phyloP scores from a whole-genome alignment of 2,329 filamentous ascomycete genomes.

The Colletotrichum lentis region DNA sequence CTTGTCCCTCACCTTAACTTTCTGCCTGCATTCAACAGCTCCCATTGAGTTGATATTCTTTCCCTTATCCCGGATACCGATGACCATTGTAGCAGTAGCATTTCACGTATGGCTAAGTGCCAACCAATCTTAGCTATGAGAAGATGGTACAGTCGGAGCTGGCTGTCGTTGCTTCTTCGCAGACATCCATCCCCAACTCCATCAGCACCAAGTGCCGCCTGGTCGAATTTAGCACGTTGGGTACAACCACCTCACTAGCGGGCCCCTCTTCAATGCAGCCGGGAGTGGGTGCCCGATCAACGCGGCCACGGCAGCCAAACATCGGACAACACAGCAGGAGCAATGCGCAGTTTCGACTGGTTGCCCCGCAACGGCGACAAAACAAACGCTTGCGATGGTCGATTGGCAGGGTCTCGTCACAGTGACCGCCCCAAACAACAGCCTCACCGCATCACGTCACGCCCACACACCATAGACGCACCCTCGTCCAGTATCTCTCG shows the following conservation, averaged over 20 bases:
- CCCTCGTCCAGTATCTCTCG: neutral
- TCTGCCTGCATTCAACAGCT: too few species aligned
- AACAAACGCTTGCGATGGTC: constrained; percentile 21
- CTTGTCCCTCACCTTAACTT: too few species aligned
- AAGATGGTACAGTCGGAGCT: neutral
- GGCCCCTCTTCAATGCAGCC: constrained; percentile 16
- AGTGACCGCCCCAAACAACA: constrained; percentile 19
- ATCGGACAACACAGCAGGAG: constrained; percentile 7
- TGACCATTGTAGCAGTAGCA: too few species aligned
- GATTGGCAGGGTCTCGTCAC: constrained; percentile 23
- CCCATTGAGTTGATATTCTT: too few species aligned
- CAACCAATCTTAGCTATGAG: neutral
- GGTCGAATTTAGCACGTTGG: constrained; percentile 10
- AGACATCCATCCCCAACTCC: neutral
- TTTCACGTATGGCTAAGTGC: too few species aligned
- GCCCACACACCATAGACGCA: neutral
- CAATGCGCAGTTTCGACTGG: neutral
- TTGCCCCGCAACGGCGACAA: constrained; percentile 35
- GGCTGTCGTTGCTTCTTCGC: constrained; percentile 1
- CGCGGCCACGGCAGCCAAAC: constrained; percentile 28
- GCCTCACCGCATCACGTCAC: constrained; percentile 31
- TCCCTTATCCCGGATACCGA: too few species aligned
- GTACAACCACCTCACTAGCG: constrained; percentile 24
- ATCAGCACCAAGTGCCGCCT: neutral
- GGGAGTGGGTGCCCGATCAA: constrained; percentile 31